Evolutionary conservation across 495 filamentous ascomycete genomes (phyloP), one percentile per base, ranked within the genome.

Genomic region (Lindgomyces ingoldianus): DNA sequence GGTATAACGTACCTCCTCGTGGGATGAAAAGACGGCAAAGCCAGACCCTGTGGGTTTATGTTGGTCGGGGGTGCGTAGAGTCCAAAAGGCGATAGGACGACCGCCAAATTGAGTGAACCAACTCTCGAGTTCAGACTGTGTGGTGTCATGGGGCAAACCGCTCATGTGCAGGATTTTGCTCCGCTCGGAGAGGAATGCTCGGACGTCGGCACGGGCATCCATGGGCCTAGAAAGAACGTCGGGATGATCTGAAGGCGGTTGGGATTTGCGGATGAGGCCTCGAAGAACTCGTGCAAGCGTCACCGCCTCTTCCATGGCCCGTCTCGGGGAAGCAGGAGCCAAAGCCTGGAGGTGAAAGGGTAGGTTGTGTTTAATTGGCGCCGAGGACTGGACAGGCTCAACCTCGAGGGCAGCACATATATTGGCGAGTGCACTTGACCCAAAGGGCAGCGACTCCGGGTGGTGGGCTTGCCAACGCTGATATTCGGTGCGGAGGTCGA

Each of bases 21-120:
- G 94, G 26, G 93, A 97, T 54, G 94, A 97, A 74, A 98, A 98
- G 30, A 98, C 92, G 21, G 93, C 94, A 75, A 98, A 98, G 24
- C 94, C 94, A 45, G 93, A 93, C 19, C 94, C 94, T 8, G 93
- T 98, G 19, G 94, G 94, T 81, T 98, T 98, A 79, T 97, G 93
- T 76, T 98, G 94, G 75, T 98, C 94, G 11, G 94, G 94, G 21
- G 94, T 98, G 44, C 94, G 91, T 54, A 98, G 81, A 19, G 94
- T 98, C 93, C 93, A 98, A 77, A 98, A 98, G 21, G 93, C 93
- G 79, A 98, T 98, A n/a, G 94, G 94, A 18, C 94, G 89, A 45
- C 94, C 94, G 58, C 94, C 93, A 71, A 96, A 98, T 74, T 98
- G 94, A 24, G 94, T 98, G 75, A 97, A 98, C 94, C 94, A 98